phyloP scores from a whole-genome alignment of 805 yeast species.

The Candida berthetii region DNA sequence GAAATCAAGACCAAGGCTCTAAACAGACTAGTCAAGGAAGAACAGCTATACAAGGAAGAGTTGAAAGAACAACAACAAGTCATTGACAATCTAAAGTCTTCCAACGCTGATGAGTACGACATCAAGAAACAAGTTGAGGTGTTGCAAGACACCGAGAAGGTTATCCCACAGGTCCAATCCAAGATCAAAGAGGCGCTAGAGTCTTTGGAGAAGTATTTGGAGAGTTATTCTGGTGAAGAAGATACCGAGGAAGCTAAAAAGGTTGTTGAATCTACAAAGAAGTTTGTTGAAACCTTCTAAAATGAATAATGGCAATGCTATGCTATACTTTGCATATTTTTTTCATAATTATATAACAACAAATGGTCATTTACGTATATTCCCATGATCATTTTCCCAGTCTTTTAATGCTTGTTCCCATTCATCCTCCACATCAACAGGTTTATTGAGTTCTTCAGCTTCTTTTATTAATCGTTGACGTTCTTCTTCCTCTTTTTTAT shows the following conservation, averaged over 20 bases:
- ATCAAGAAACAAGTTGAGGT: conserved; percentile 49
- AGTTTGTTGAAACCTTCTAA: no score
- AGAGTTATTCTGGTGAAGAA: conserved; percentile 27
- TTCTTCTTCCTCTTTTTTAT: conserved; percentile 48
- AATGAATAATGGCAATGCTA: no score
- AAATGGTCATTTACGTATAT: no score
- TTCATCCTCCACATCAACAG: conserved; percentile 56
- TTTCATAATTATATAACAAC: no score
- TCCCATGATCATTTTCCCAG: conserved; percentile 38
- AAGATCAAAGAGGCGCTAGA: conserved; percentile 33
- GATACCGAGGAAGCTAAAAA: conserved; percentile 20
- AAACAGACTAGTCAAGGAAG: conserved; percentile 64
- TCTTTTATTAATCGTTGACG: conserved; percentile 35
- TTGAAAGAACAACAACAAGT: conserved; percentile 42
- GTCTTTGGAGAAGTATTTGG: conserved; percentile 34
- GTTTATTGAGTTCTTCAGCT: conserved; percentile 31
- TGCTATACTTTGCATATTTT: no score
- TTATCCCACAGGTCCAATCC: conserved; percentile 41
- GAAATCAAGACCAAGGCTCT: conserved; percentile 71
- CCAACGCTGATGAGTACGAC: conserved; percentile 56
- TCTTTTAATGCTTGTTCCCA: conserved; percentile 60
- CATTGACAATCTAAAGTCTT: conserved; percentile 40
- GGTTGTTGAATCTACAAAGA: conserved; percentile 19
- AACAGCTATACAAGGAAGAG: conserved; percentile 53
- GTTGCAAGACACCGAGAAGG: conserved; percentile 45